phyloP scores from a whole-genome alignment of 164 flowering plant genomes.

The Berberis thunbergii region DNA sequence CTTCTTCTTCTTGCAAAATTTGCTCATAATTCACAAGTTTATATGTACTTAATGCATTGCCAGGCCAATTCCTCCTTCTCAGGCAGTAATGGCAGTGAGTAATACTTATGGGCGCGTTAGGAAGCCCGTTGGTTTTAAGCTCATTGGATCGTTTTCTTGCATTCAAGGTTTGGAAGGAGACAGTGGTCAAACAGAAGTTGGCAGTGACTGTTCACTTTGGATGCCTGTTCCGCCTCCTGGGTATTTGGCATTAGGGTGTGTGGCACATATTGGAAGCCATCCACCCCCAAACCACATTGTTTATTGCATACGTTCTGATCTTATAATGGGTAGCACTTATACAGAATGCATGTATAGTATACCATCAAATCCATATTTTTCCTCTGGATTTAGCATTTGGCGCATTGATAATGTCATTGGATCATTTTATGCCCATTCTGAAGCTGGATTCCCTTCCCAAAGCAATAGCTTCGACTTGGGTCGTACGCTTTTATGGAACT shows the following conservation, averaged over 20 bases:
- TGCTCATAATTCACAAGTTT: background rate
- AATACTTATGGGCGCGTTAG: conserved; percentile 87
- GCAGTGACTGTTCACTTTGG: conserved; percentile 78
- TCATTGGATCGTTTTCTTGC: conserved; percentile 54
- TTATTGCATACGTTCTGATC: conserved; percentile 87
- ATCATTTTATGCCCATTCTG: conserved; percentile 75
- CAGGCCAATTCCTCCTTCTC: conserved; percentile 96
- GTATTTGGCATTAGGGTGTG: conserved; percentile 77
- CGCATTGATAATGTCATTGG: conserved; percentile 76
- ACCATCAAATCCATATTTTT: conserved; percentile 33
- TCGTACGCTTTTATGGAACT: conserved; percentile 55
- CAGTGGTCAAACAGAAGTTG: conserved; percentile 21
- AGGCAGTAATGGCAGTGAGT: conserved; percentile 83
- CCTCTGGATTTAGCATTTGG: conserved; percentile 89
- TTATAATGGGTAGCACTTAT: conserved; percentile 54
- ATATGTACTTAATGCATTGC: conserved; percentile 5
- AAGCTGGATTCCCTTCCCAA: conserved; percentile 43
- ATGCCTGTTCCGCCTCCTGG: conserved; percentile 87
- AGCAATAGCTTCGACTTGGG: conserved; percentile 42
- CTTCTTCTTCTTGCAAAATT: too few species aligned
- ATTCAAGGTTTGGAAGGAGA: conserved; percentile 33
- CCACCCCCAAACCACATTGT: conserved; percentile 86
- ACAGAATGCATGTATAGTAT: conserved; percentile 57
- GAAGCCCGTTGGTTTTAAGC: conserved; percentile 74
- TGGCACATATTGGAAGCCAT: conserved; percentile 57